A percentile compares a stretch with the other conserved stretches of the same genome.
Conservation (phyloP, 768 basidiomycete species). For the Termitomyces sp. region DNA sequence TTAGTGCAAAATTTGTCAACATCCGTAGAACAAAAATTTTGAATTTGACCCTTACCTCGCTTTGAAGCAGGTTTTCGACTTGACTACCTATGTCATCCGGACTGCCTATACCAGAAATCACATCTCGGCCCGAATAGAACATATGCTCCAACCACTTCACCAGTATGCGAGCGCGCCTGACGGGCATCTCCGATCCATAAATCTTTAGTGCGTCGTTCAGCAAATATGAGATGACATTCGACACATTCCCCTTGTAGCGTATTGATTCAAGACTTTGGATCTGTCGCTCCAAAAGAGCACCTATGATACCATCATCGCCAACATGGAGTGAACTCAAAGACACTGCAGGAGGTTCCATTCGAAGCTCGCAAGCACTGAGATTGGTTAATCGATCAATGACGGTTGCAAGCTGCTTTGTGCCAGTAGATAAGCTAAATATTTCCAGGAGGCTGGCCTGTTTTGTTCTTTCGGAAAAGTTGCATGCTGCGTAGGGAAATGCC, state of each 20-base stretch:
- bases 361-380: constrained; percentile 60
- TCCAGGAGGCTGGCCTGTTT: constrained; percentile 19
- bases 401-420: constrained; percentile 48
- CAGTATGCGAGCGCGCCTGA: constrained; percentile 54
- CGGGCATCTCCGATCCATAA: constrained; percentile 47
- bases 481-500: constrained; percentile 44
- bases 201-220: constrained; percentile 42
- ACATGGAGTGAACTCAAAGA: constrained; percentile 31
- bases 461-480: constrained; percentile 31
- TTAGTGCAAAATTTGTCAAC: constrained; percentile 9
- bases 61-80: constrained; percentile 32
- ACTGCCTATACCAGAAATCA: constrained; percentile 18
- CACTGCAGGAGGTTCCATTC: constrained; percentile 42
- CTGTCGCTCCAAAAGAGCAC: constrained; percentile 59
- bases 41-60: constrained; percentile 28
- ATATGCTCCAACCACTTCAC: constrained; percentile 47
- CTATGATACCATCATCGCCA: constrained; percentile 30
- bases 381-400: constrained; percentile 66
- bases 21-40: background rate
- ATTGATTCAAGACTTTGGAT: constrained; percentile 46
- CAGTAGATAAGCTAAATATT: constrained; percentile 35
- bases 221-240: constrained; percentile 31
- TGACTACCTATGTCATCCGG: constrained; percentile 34
- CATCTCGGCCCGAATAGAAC: constrained; percentile 30
- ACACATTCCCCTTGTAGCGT: constrained; percentile 52